Evolutionary conservation across 805 yeast genomes (phyloP), one percentile per base, ranked within the genome.

Genomic region (Pichia exigua): DNA sequence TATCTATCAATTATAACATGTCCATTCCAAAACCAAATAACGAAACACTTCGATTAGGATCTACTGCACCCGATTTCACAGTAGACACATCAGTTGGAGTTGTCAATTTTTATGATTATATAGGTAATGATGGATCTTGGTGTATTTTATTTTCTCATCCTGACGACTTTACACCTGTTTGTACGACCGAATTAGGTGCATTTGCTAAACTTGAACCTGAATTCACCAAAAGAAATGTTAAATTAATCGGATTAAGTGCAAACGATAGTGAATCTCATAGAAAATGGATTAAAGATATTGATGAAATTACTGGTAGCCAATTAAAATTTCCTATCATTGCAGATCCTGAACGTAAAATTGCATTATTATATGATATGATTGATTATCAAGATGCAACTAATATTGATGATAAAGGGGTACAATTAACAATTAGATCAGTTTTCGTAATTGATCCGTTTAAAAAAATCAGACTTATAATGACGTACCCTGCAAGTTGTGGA

Each of bases 171-270:
- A 84, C 90, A 21, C 90, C 90, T 38, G 87, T 84, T 46, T 84
- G 90, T 66, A 84, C 89, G 57, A 84, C 90, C 48, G 90, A 84
- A 67, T 73, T 84, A 54, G 89, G 89, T 56, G 89, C 88, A 9
- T 83, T 84, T 62, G 83, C 88, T 57, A 77, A 79, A 63, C 71
- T 84, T 63, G 81, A 82, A 63, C 85, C 85, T 15, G 88, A 83
- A 65, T 84, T 84, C 63, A 73, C 73, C 59, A 76, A 78, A 65
- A 74, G 88, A 65, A 77, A 78, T 51, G 83, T 82, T 50, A 82
- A 82, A 62, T 72, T 84, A 63, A 76, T 84, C 63, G 89, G 88
- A 40, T 71, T 84, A 54, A 81, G 86, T 32, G 83, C 86, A 51
- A 83, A 84, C 65, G 78, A 73, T 39, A 72, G 79, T 30, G 78